Percentiles rank a stretch among this genome's conserved stretches.
Evolutionary conservation across 331 rosid species (phyloP).

Genomic region (Malus hybrid): DNA sequence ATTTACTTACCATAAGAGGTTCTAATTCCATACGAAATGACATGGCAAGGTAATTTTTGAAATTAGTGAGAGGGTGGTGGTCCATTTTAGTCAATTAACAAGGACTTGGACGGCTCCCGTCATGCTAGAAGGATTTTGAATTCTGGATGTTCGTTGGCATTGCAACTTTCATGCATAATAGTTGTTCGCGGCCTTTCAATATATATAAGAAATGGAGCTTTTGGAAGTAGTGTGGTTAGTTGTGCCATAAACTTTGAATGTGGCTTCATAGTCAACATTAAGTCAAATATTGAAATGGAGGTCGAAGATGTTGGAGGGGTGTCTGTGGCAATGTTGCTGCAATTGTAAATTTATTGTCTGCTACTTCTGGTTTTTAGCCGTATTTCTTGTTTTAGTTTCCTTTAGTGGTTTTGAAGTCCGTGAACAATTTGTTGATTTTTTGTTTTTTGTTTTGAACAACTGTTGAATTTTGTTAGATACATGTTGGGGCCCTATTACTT

Average conservation of each 20-base stretch:
- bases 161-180: not conserved
- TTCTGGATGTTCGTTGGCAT: not conserved
- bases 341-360: conserved; percentile 12
- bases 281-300: not conserved
- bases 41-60: not conserved
- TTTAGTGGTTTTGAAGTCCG: not conserved
- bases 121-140: not conserved
- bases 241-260: not conserved
- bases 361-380: conserved; percentile 14
- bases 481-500: not conserved
- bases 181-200: not conserved
- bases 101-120: not conserved
- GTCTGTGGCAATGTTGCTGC: conserved; percentile 5
- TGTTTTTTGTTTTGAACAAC: not conserved
- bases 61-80: not conserved
- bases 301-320: not conserved
- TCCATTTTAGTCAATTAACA: not conserved
- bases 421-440: not conserved
- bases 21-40: not conserved
- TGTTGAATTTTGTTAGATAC: not conserved
- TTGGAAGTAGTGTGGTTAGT: not conserved
- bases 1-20: not conserved
- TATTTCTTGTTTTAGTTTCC: not conserved
- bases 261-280: not conserved
- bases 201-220: not conserved